Evolutionary conservation across 768 basidiomycete species (phyloP).

Genomic region (Xanthoconium stramineum): DNA sequence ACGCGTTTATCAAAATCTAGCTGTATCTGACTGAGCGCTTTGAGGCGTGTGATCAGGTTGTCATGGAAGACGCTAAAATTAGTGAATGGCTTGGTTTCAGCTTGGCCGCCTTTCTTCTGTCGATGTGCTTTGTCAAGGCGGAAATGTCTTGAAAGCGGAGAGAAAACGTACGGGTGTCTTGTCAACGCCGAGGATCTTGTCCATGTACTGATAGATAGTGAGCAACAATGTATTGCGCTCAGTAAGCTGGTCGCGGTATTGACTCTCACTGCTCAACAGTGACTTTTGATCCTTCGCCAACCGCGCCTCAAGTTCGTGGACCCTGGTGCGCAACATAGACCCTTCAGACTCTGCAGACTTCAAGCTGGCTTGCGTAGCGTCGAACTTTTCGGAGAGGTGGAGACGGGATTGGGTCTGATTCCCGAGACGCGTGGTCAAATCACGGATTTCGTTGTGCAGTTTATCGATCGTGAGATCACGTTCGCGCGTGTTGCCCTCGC

Average conservation of each 20-base stretch:
- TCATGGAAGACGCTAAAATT: slow-evolving; percentile 95
- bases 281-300: slow-evolving; percentile 80
- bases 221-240: slow-evolving; percentile 89
- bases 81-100: slow-evolving; percentile 88
- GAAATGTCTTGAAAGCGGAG: neutral
- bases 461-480: slow-evolving; percentile 72
- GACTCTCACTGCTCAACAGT: slow-evolving; percentile 65
- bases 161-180: slow-evolving; percentile 68
- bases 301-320: slow-evolving; percentile 74
- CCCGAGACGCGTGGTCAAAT: slow-evolving; percentile 74
- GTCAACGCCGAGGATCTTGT: slow-evolving; percentile 88
- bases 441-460: slow-evolving; percentile 75
- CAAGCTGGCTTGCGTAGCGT: slow-evolving; percentile 56
- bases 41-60: slow-evolving; percentile 84
- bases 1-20: slow-evolving; percentile 80
- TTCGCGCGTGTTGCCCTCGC: slow-evolving; percentile 63
- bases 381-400: slow-evolving; percentile 88
- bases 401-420: slow-evolving; percentile 84
- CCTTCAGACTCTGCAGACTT: slow-evolving; percentile 71
- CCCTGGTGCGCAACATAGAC: slow-evolving; percentile 52
- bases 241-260: slow-evolving; percentile 88
- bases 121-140: neutral
- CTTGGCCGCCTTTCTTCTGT: slow-evolving; percentile 72
- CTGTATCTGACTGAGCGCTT: slow-evolving; percentile 80
- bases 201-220: slow-evolving; percentile 93